phyloP scores from a whole-genome alignment of 176 grass and related monocot species.

The Eremochloa ophiuroides region DNA sequence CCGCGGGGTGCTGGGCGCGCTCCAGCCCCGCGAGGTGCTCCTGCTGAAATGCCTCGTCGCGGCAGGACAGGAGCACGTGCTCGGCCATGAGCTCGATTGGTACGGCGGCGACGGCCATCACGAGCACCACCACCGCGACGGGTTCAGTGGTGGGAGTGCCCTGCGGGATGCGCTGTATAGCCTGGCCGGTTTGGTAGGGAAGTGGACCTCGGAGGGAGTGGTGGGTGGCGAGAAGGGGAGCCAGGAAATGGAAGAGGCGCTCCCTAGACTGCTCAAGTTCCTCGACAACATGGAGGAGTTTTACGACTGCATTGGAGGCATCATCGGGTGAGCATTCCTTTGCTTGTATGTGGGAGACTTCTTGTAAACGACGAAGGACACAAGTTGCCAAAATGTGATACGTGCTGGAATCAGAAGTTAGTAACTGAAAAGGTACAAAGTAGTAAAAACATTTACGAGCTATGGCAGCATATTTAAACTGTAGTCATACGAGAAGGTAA shows the following conservation, averaged over 20 bases:
- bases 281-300: slow-evolving; percentile 72
- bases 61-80: slow-evolving; percentile 85
- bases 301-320: slow-evolving; percentile 91
- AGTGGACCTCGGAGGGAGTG: slow-evolving; percentile 54
- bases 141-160: slow-evolving; percentile 25
- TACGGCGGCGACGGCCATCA: background rate
- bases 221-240: slow-evolving; percentile 17
- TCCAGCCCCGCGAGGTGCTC: slow-evolving; percentile 53
- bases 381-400: slow-evolving; percentile 10
- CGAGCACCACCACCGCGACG: background rate
- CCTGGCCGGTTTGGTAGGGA: slow-evolving; percentile 64
- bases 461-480: background rate
- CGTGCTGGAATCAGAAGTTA: background rate
- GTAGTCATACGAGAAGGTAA: background rate
- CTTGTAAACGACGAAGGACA: background rate
- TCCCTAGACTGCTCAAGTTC: slow-evolving; percentile 64
- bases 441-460: background rate
- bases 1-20: background rate
- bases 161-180: slow-evolving; percentile 64
- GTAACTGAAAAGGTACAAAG: background rate
- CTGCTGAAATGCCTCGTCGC: slow-evolving; percentile 89
- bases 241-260: slow-evolving; percentile 40
- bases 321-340: slow-evolving; percentile 70
- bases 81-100: slow-evolving; percentile 66
- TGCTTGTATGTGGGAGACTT: slow-evolving; percentile 6